Conservation (phyloP, 2,329 filamentous ascomycete genomes). For the Hymenoscyphus fraxineus region DNA sequence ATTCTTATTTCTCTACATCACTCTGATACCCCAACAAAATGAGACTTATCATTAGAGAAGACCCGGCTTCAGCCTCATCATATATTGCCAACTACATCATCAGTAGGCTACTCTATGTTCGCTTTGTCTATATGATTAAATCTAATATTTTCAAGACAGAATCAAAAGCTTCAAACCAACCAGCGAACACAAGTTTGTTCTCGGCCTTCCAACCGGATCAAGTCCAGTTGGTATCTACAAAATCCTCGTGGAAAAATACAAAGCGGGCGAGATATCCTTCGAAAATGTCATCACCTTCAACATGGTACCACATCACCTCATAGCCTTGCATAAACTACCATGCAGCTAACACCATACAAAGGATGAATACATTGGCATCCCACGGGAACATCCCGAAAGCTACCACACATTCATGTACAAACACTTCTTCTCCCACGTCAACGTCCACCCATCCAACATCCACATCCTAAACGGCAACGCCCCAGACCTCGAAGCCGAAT, state of each 20-base stretch:
- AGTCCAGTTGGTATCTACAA: constrained; percentile 76
- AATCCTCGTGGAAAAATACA: constrained; percentile 67
- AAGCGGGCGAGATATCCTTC: constrained; percentile 72
- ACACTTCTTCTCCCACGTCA: constrained; percentile 82
- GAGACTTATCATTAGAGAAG: constrained; percentile 80
- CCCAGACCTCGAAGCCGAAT: constrained; percentile 69
- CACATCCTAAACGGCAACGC: constrained; percentile 83
- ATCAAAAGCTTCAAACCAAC: constrained; percentile 76
- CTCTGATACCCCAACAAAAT: constrained; percentile 42
- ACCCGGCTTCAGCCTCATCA: constrained; percentile 62
- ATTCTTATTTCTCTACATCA: background rate
- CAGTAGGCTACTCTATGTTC: constrained; percentile 42
- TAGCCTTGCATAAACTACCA: constrained; percentile 8
- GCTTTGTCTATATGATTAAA: constrained; percentile 6
- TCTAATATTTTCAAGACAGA: constrained; percentile 49
- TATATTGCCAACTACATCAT: constrained; percentile 83
- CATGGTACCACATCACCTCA: constrained; percentile 55
- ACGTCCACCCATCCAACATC: constrained; percentile 77
- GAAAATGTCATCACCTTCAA: constrained; percentile 89
- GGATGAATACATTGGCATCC: constrained; percentile 85
- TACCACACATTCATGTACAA: constrained; percentile 95
- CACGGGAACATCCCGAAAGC: constrained; percentile 77
- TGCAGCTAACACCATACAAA: constrained; percentile 33
- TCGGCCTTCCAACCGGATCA: constrained; percentile 79
- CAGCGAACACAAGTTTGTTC: constrained; percentile 69